Evolutionary conservation across 345 rosid species (phyloP).

Genomic region (Boechera stricta): DNA sequence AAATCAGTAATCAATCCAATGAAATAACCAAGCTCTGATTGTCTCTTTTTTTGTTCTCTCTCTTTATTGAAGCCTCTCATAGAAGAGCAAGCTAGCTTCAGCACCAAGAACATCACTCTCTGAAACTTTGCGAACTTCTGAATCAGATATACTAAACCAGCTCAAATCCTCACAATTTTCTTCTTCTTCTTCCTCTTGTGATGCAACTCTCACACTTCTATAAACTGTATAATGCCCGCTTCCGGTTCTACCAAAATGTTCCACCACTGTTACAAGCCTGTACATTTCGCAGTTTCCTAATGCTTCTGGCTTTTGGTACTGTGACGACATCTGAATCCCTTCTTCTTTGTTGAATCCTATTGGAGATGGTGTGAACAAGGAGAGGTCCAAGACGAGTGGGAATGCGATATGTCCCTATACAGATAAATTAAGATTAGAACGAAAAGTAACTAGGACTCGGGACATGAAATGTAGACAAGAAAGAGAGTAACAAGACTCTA

Average conservation of each 20-base stretch:
- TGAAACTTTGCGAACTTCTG: constrained; percentile 61
- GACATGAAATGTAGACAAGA: constrained; percentile 1
- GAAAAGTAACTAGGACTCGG: background rate
- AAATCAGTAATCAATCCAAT: background rate
- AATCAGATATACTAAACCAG: constrained; percentile 88
- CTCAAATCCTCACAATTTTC: constrained; percentile 34
- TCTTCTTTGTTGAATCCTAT: constrained; percentile 39
- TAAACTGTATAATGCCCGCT: constrained; percentile 88
- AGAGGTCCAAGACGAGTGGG: constrained; percentile 39
- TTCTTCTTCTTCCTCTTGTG: constrained; percentile 26
- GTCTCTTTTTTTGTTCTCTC: background rate
- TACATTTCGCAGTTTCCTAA: constrained; percentile 41
- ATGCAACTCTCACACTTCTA: constrained; percentile 52
- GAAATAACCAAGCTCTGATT: background rate
- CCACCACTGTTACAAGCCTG: constrained; percentile 75
- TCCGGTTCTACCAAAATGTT: constrained; percentile 80
- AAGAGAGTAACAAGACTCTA: constrained; percentile 30
- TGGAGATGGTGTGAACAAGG: constrained; percentile 29
- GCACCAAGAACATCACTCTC: constrained; percentile 79
- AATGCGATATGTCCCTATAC: constrained; percentile 39
- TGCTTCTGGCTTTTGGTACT: constrained; percentile 39
- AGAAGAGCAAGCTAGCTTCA: constrained; percentile 88
- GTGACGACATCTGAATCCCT: constrained; percentile 15
- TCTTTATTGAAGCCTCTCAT: constrained; percentile 52
- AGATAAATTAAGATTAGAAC: background rate